Evolutionary conservation across 1,139 yeast species (phyloP).

Genomic region (Taphrina pruni): DNA sequence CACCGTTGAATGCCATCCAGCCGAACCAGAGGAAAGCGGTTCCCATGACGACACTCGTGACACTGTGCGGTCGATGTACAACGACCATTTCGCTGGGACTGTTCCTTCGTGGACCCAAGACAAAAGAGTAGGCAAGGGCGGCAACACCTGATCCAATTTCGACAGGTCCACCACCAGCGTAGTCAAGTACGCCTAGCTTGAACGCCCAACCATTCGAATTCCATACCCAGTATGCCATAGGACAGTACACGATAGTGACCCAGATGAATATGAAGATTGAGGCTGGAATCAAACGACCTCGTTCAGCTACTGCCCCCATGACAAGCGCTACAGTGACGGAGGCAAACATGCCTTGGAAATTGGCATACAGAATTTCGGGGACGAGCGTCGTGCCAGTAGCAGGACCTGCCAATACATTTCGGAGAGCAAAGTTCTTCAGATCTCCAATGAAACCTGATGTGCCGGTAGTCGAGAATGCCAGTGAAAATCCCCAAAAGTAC

Average conservation of each 20-base stretch:
- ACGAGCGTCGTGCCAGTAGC: conserved; percentile 57
- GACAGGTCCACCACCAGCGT: conserved; percentile 98
- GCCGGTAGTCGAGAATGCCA: conserved; percentile 80
- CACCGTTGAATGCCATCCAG: conserved; percentile 79
- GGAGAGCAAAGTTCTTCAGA: conserved; percentile 78
- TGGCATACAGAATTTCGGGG: conserved; percentile 84
- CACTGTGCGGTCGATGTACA: conserved; percentile 93
- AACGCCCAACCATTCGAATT: conserved; percentile 90
- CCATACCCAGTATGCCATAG: conserved; percentile 96
- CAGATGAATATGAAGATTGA: conserved; percentile 82
- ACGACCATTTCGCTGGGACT: conserved; percentile 75
- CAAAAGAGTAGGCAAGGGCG: conserved; percentile 75
- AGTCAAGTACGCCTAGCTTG: conserved; percentile 89
- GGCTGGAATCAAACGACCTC: conserved; percentile 87
- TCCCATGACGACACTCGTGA: conserved; percentile 81
- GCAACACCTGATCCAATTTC: conserved; percentile 91
- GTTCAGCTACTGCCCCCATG: conserved; percentile 93
- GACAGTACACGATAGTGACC: conserved; percentile 92
- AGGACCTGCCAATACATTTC: conserved; percentile 65
- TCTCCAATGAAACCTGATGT: conserved; percentile 86
- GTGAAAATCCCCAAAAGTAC: conserved; percentile 97
- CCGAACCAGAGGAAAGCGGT: conserved; percentile 73
- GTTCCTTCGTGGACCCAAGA: conserved; percentile 66
- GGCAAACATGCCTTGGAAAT: conserved; percentile 89
- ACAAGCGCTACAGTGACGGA: conserved; percentile 88